Conservation (phyloP, 345 rosid genomes). For the Abelmoschus esculentus region DNA sequence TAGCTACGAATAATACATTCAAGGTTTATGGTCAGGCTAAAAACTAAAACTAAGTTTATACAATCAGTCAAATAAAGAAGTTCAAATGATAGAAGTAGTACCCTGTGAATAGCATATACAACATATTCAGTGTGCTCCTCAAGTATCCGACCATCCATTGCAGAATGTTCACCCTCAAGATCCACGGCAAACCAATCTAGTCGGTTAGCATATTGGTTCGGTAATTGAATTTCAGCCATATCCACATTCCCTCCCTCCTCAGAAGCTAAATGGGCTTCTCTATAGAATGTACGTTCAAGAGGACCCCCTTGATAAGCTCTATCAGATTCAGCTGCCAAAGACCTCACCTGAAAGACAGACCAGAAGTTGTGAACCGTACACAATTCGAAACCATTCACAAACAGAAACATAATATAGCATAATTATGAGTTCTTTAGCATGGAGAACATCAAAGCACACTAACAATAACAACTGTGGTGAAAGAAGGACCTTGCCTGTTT, state of each 20-base stretch:
- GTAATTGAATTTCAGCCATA: slow-evolving; percentile 36
- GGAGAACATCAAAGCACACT: background rate
- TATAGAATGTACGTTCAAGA: slow-evolving; percentile 64
- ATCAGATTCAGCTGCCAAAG: slow-evolving; percentile 91
- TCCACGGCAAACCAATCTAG: slow-evolving; percentile 97
- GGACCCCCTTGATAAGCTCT: slow-evolving; percentile 90
- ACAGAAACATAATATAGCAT: background rate
- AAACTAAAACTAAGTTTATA: background rate
- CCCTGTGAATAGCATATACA: slow-evolving; percentile 94
- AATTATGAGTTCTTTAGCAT: background rate
- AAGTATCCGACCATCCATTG: slow-evolving; percentile 96
- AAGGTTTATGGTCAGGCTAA: background rate
- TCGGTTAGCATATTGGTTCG: slow-evolving; percentile 52
- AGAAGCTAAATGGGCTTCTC: slow-evolving; percentile 43
- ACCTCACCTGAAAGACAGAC: slow-evolving; percentile 57
- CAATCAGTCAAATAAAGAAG: slow-evolving; percentile 11
- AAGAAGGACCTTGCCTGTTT: slow-evolving; percentile 58
- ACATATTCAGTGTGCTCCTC: slow-evolving; percentile 98
- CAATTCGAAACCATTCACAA: background rate
- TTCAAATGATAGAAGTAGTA: slow-evolving; percentile 31
- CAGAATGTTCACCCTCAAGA: slow-evolving; percentile 99
- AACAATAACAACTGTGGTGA: background rate
- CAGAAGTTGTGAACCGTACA: background rate
- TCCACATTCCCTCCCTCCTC: slow-evolving; percentile 46
- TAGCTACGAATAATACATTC: background rate